These are phyloP conservation scores for Truncatella angustata DNA, from an alignment of 2,329 filamentous ascomycete genomes.

Conservation along the genomic window DNA sequence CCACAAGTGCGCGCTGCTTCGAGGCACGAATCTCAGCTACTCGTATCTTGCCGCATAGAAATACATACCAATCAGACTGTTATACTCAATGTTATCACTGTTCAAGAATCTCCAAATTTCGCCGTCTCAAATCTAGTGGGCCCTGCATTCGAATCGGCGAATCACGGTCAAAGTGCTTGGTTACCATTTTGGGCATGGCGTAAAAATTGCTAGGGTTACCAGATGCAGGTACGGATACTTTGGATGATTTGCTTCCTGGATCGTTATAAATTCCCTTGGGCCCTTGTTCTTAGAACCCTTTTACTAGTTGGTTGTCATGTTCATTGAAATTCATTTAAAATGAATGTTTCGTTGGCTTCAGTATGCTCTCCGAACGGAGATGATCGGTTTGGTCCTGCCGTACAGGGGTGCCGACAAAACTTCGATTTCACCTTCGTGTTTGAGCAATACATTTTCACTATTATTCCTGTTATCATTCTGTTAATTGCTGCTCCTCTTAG, in stretches of 20 bases:
- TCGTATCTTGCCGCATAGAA: too few relatives aligned
- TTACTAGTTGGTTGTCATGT: not conserved
- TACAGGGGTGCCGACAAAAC: not conserved
- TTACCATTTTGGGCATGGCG: not conserved
- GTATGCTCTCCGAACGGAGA: not conserved
- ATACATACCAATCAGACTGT: too few relatives aligned
- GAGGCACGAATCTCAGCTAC: too few relatives aligned
- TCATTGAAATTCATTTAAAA: not conserved
- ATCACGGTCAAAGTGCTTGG: not conserved
- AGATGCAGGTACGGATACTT: too few relatives aligned
- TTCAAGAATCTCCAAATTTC: too few relatives aligned
- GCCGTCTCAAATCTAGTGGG: too few relatives aligned
- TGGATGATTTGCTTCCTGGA: not conserved
- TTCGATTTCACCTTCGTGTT: constrained; percentile 12
- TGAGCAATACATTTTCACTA: constrained; percentile 33
- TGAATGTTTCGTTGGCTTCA: not conserved
- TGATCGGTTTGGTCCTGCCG: not conserved
- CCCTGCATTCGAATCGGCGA: too few relatives aligned
- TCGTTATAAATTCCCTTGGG: not conserved
- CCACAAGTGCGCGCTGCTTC: too few relatives aligned
- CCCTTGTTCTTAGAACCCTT: not conserved
- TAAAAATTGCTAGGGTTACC: not conserved
- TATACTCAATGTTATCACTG: too few relatives aligned
- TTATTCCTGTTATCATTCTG: constrained; percentile 28
- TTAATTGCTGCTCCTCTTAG: constrained; percentile 31